Percentiles rank a stretch among this genome's conserved stretches.
phyloP scores from a whole-genome alignment of 805 yeast species.

The Ascoidea asiatica region DNA sequence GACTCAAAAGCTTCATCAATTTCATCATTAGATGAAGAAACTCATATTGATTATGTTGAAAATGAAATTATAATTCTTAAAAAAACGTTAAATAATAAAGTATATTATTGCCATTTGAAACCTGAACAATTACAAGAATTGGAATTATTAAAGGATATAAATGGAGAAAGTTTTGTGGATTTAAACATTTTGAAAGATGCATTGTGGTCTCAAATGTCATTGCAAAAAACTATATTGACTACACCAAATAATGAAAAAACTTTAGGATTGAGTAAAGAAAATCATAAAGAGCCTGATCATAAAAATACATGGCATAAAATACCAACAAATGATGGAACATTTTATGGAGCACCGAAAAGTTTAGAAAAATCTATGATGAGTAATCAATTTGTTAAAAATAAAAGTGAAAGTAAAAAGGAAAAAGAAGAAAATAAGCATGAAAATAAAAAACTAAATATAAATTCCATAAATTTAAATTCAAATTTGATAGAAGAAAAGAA shows the following conservation, averaged over 20 bases:
- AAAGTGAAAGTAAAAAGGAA: slow-evolving; percentile 1
- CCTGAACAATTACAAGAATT: slow-evolving; percentile 32
- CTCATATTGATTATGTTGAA: too few species aligned
- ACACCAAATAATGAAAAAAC: slow-evolving; percentile 15
- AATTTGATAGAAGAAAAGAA: slow-evolving; percentile 1
- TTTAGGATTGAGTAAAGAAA: slow-evolving; percentile 17
- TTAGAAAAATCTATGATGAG: slow-evolving; percentile 18
- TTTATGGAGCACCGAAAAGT: slow-evolving; percentile 28
- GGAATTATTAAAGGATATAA: slow-evolving; percentile 23
- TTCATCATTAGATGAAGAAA: slow-evolving; percentile 1
- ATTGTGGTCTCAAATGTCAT: slow-evolving; percentile 32
- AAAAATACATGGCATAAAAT: slow-evolving; percentile 22
- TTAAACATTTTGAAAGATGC: slow-evolving; percentile 29
- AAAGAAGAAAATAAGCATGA: not conserved
- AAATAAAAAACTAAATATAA: slow-evolving; percentile 1
- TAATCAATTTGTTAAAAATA: slow-evolving; percentile 13
- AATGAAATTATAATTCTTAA: slow-evolving; percentile 13
- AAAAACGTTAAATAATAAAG: slow-evolving; percentile 24
- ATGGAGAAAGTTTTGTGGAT: slow-evolving; percentile 25
- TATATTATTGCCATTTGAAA: slow-evolving; percentile 34
- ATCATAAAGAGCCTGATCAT: slow-evolving; percentile 18
- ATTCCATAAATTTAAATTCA: slow-evolving; percentile 1
- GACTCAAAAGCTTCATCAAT: not conserved
- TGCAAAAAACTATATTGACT: slow-evolving; percentile 26
- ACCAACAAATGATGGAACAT: slow-evolving; percentile 33